Evolutionary conservation across 2,329 filamentous ascomycete species (phyloP), one percentile per base, ranked within the genome.

Genomic region (Calonectria pauciramosa): DNA sequence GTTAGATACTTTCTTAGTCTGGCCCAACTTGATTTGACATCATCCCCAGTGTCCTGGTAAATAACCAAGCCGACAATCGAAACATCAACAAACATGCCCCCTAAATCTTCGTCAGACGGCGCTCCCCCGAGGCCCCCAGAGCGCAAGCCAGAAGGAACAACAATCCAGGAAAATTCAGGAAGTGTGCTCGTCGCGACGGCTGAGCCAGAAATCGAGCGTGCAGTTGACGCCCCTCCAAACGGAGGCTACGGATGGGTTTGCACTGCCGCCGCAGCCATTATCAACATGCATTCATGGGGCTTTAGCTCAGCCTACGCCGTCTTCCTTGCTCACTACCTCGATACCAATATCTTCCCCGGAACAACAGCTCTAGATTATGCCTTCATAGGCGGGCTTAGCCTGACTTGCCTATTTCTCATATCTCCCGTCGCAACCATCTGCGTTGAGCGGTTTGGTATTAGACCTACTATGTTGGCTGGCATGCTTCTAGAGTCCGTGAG

Each of bases 251-350:
- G 86, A 34, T 88, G 86, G 87, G 82, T 88, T 2, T 86, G 85
- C 75, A 84, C 84, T 2, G 79, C 80, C 14, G 83, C 83, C 70
- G 83, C 85, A 16, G 82, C 83, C 36, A 74, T 91, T 75, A 89
- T 94, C 71, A 94, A 94, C 81, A 91, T 89, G 9, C 93, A 95
- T 81, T 95, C 93, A 1, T 95, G 94, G 94, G 94, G 94, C 10
- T 86, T 95, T 75, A 95, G 95, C 82, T 84, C 83, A 34, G 84
- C 79, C 71, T 86, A 86, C 56, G 82, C 83, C 51, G 89, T 92
- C 36, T 92, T 92, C 78, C 86, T 92, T 4, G 90, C 90, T 4
- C 87, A 91, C 77, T 91, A 91, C 73, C 85, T 91, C 18, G 86
- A 88, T 23, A 89, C 89, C 65, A 86, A 92, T 68, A 87, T 89